Evolutionary conservation across 2,329 filamentous ascomycete genomes (phyloP).

Genomic region (Rugonectria rugulosa): DNA sequence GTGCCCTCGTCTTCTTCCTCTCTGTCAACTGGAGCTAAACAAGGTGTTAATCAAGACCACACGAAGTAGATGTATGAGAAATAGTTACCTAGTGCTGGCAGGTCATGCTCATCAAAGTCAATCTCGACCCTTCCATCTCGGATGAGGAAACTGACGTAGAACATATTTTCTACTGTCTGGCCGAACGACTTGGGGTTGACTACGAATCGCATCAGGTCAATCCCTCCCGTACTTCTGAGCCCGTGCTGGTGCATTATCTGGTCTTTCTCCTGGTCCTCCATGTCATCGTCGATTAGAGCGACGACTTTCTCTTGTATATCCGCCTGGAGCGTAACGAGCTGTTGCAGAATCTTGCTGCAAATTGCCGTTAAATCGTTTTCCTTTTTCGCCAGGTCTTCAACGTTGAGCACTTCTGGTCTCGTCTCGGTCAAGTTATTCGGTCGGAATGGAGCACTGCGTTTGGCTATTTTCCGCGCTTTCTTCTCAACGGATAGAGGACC

Average conservation of each 20-base stretch:
- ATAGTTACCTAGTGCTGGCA: slow-evolving; percentile 82
- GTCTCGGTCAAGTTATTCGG: slow-evolving; percentile 74
- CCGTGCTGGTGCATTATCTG: slow-evolving; percentile 70
- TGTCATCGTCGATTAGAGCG: slow-evolving; percentile 53
- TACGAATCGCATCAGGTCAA: slow-evolving; percentile 85
- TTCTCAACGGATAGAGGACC: slow-evolving; percentile 91
- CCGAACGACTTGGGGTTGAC: slow-evolving; percentile 91
- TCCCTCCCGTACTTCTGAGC: slow-evolving; percentile 72
- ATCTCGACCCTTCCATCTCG: slow-evolving; percentile 82
- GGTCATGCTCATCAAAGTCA: slow-evolving; percentile 72
- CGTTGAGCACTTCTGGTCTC: slow-evolving; percentile 78
- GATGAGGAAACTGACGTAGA: slow-evolving; percentile 94
- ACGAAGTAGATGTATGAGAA: too few relatives aligned
- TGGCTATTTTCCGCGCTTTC: slow-evolving; percentile 73
- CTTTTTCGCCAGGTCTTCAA: slow-evolving; percentile 77
- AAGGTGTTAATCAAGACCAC: too few relatives aligned
- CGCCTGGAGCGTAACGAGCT: slow-evolving; percentile 60
- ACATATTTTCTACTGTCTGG: slow-evolving; percentile 95
- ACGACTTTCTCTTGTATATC: slow-evolving; percentile 56
- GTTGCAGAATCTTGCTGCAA: slow-evolving; percentile 75
- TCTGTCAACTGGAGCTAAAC: slow-evolving; percentile 46
- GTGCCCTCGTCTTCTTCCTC: slow-evolving; percentile 56
- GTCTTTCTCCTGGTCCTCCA: slow-evolving; percentile 53
- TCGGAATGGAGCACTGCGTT: slow-evolving; percentile 75
- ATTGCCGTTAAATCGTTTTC: slow-evolving; percentile 81